A percentile compares a stretch with the other conserved stretches of the same genome.
Conservation (phyloP, 2,329 filamentous ascomycete genomes). For the Aspergillus brunneoviolaceus region DNA sequence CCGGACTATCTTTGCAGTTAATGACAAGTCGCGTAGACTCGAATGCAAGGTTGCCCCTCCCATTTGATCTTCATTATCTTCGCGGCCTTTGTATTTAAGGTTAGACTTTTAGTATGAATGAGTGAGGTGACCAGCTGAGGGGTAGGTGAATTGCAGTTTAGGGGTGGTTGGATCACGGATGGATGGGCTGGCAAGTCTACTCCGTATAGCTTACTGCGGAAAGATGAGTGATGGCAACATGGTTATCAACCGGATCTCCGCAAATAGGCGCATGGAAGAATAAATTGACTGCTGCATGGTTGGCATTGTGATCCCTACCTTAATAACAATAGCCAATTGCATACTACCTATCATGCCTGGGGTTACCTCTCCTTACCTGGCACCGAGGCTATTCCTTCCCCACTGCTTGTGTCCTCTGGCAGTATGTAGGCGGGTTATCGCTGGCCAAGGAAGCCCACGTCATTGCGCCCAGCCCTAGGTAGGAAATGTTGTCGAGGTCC, state of each 20-base stretch:
- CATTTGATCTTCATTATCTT: not conserved
- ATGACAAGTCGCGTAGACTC: not conserved
- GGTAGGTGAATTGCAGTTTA: too few relatives aligned
- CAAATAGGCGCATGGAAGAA: not conserved
- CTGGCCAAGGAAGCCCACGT: not conserved
- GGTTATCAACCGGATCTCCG: constrained; percentile 4
- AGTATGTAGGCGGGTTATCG: not conserved
- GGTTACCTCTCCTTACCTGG: not conserved
- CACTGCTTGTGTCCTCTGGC: not conserved
- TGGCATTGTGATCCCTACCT: not conserved
- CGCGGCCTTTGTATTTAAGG: not conserved
- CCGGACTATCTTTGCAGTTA: not conserved
- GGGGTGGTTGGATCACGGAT: not conserved
- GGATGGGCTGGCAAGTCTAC: not conserved
- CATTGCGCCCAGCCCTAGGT: not conserved
- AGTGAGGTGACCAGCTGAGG: too few relatives aligned
- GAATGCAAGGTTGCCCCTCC: not conserved
- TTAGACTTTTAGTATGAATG: not conserved
- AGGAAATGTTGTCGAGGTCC: not conserved
- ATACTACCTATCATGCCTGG: not conserved
- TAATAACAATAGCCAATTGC: not conserved
- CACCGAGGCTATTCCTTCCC: not conserved
- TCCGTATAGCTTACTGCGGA: not conserved
- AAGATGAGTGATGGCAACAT: not conserved
- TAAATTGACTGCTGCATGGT: not conserved